Conservation (phyloP, 352 stramenopile genomes). For the Phytopythium litorale region DNA sequence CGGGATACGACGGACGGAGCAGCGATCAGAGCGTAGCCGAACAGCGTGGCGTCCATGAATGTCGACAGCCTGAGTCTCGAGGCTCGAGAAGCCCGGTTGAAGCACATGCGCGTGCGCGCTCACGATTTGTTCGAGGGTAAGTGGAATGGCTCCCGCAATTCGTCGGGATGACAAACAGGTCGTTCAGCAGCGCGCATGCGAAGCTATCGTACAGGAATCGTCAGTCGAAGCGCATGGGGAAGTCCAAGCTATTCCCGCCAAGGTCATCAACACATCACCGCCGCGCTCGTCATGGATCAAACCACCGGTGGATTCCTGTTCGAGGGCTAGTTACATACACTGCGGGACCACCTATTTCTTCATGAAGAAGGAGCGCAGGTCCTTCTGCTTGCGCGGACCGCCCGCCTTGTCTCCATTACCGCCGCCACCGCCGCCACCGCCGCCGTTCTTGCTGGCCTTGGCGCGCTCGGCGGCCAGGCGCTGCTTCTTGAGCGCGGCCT, state of each 20-base stretch:
- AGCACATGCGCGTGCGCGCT: conserved; percentile 92
- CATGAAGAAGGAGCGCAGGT: conserved; percentile 64
- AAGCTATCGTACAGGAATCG: conserved; percentile 98
- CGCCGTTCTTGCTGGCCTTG: conserved; percentile 28
- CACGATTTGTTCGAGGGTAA: conserved; percentile 92
- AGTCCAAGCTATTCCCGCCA: conserved; percentile 82
- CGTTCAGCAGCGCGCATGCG: conserved; percentile 95
- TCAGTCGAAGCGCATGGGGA: conserved; percentile 85
- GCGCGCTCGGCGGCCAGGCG: conserved; percentile 29
- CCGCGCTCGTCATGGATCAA: neutral
- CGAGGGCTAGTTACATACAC: neutral
- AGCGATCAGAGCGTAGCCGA: conserved; percentile 91
- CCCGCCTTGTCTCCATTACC: conserved; percentile 27
- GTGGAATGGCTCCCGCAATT: conserved; percentile 51
- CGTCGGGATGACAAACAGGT: conserved; percentile 94
- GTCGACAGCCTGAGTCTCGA: conserved; percentile 93
- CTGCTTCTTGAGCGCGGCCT: conserved; percentile 47
- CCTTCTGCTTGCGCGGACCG: conserved; percentile 60
- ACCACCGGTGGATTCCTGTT: neutral
- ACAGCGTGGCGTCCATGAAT: conserved; percentile 69
- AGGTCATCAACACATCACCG: neutral
- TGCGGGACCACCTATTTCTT: neutral
- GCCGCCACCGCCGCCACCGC: conserved; percentile 1
- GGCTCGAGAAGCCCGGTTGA: conserved; percentile 91
- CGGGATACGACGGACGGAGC: conserved; percentile 89